Conservation (phyloP, 805 yeast species). For the Hanseniaspora lindneri region DNA sequence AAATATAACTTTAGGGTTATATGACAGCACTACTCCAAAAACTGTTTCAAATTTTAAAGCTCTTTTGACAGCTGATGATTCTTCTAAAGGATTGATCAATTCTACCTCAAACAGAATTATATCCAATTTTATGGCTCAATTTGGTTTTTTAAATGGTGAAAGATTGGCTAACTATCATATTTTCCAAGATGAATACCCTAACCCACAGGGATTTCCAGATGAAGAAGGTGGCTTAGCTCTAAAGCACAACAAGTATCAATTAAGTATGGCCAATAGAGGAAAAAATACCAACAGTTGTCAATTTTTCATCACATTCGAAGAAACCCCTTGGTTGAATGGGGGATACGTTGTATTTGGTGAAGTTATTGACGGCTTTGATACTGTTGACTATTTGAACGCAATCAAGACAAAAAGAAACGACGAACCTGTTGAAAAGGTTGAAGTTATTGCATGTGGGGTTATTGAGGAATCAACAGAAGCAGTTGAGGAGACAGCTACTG, state of each 20-base stretch:
- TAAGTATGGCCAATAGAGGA: slow-evolving; percentile 76
- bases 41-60: slow-evolving; percentile 83
- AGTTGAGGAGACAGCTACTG: neutral
- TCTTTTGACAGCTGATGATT: slow-evolving; percentile 64
- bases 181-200: slow-evolving; percentile 44
- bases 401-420: slow-evolving; percentile 62
- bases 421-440: slow-evolving; percentile 38
- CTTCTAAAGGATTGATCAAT: slow-evolving; percentile 47
- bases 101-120: slow-evolving; percentile 65
- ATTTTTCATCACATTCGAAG: slow-evolving; percentile 83
- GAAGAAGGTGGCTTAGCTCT: slow-evolving; percentile 38
- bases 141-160: slow-evolving; percentile 72
- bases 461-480: neutral
- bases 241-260: slow-evolving; percentile 56
- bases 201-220: slow-evolving; percentile 15
- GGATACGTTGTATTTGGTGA: slow-evolving; percentile 94
- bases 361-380: slow-evolving; percentile 78
- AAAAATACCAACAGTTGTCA: slow-evolving; percentile 81
- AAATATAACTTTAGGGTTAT: slow-evolving; percentile 74
- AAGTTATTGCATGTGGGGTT: slow-evolving; percentile 14
- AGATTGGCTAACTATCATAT: slow-evolving; percentile 59
- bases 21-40: slow-evolving; percentile 75
- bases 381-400: slow-evolving; percentile 60
- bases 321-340: slow-evolving; percentile 80
- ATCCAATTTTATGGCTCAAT: slow-evolving; percentile 64